A percentile compares a stretch with the other conserved stretches of the same genome.
These are phyloP conservation scores for Reutealis trisperma DNA, from an alignment of 345 rosid species.

Conservation along the genomic window DNA sequence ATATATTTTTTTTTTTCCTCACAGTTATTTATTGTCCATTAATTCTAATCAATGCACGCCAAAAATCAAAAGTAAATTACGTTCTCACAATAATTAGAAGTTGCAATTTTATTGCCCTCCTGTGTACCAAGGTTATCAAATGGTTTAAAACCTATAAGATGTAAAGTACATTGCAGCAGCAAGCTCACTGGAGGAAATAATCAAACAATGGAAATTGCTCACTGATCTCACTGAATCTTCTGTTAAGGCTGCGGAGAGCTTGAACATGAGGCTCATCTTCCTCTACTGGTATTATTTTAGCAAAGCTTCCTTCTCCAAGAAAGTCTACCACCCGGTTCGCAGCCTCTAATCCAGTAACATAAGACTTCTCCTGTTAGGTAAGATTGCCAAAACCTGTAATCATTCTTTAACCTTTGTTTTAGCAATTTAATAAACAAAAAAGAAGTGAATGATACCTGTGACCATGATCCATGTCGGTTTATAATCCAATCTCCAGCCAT, in stretches of 20 bases:
- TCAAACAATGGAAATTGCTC: constrained; percentile 41
- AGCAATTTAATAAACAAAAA: background rate
- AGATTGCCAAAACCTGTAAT: background rate
- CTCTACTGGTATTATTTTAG: constrained; percentile 49
- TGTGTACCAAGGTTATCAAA: too few relatives aligned
- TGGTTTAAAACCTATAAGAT: background rate
- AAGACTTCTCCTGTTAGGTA: constrained; percentile 47
- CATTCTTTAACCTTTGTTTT: background rate
- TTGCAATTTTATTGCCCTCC: too few relatives aligned
- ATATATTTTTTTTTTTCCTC: too few relatives aligned
- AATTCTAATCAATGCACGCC: too few relatives aligned
- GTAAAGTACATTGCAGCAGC: background rate
- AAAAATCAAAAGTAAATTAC: too few relatives aligned
- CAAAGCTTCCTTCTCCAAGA: constrained; percentile 51
- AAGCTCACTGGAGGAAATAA: constrained; percentile 21
- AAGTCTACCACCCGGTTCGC: constrained; percentile 50
- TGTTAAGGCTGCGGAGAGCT: constrained; percentile 45
- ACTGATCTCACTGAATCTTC: constrained; percentile 44
- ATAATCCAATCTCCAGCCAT: constrained; percentile 73
- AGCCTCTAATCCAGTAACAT: constrained; percentile 55
- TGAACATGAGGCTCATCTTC: constrained; percentile 63
- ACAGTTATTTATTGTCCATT: too few relatives aligned
- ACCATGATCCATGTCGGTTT: constrained; percentile 67
- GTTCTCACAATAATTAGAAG: too few relatives aligned
- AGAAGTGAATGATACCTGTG: constrained; percentile 36